A percentile compares a stretch with the other conserved stretches of the same genome.
These are phyloP conservation scores for Clonostachys byssicola DNA, from an alignment of 2,329 filamentous ascomycete genomes.

Conservation along the genomic window DNA sequence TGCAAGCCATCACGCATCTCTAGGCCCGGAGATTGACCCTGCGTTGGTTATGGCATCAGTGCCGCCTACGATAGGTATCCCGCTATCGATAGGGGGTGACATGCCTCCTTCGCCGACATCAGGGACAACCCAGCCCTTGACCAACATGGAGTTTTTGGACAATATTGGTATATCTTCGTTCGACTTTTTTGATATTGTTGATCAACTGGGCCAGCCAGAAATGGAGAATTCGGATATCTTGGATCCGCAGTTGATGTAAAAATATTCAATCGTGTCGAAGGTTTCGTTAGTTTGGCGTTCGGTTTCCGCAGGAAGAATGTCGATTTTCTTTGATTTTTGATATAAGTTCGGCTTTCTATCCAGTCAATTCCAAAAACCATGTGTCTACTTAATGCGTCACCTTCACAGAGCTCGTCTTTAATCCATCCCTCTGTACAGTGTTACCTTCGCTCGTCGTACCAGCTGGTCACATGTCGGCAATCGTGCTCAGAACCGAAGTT, in stretches of 20 bases:
- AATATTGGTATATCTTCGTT: slow-evolving; percentile 30
- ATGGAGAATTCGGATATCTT: neutral
- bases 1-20: neutral
- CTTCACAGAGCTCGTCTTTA: no score
- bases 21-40: slow-evolving; percentile 1
- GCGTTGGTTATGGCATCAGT: neutral
- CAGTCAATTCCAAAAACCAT: no score
- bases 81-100: slow-evolving; percentile 1
- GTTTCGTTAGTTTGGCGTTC: no score
- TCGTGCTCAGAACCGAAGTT: no score
- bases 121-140: slow-evolving; percentile 5
- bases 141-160: slow-evolving; percentile 23
- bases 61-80: slow-evolving; percentile 5
- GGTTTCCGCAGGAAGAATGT: no score
- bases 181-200: slow-evolving; percentile 28
- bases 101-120: neutral
- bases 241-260: neutral
- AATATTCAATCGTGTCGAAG: no score
- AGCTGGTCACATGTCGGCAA: no score
- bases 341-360: no score
- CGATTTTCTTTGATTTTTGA: no score
- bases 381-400: no score
- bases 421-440: no score
- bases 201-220: slow-evolving; percentile 18
- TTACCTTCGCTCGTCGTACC: no score